A percentile compares a stretch with the other conserved stretches of the same genome.
Conservation (phyloP, 306 rosid species). For the Mimosa pudica region DNA sequence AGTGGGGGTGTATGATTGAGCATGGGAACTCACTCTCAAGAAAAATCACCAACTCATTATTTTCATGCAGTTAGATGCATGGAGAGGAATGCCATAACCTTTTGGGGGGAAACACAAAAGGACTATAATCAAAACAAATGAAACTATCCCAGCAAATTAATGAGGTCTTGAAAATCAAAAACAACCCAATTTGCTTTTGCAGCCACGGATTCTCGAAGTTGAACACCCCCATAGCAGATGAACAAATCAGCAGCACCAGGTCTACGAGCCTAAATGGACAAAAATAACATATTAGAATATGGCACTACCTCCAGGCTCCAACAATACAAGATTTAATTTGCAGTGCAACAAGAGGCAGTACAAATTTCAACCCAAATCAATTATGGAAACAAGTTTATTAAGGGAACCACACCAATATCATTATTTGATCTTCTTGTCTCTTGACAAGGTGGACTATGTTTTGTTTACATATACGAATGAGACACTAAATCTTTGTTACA, state of each 20-base stretch:
- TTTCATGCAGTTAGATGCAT: neutral
- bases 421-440: neutral
- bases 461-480: neutral
- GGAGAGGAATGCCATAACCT: neutral
- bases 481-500: slow-evolving; percentile 4
- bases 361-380: neutral
- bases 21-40: neutral
- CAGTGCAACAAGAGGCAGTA: no score
- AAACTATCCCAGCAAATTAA: slow-evolving; percentile 34
- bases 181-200: slow-evolving; percentile 92
- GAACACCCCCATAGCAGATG: slow-evolving; percentile 88
- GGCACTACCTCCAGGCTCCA: neutral
- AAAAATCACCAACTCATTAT: neutral
- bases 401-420: neutral
- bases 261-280: slow-evolving; percentile 63
- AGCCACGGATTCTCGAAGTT: slow-evolving; percentile 81
- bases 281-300: slow-evolving; percentile 18
- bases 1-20: neutral
- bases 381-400: neutral
- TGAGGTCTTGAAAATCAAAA: slow-evolving; percentile 56
- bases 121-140: neutral
- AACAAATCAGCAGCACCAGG: slow-evolving; percentile 93
- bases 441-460: slow-evolving; percentile 10
- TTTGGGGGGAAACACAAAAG: neutral
- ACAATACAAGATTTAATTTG: no score